Evolutionary conservation across 148 eudicot genomes (phyloP), one percentile per base, ranked within the genome.

Genomic region (Oxyria digyna): DNA sequence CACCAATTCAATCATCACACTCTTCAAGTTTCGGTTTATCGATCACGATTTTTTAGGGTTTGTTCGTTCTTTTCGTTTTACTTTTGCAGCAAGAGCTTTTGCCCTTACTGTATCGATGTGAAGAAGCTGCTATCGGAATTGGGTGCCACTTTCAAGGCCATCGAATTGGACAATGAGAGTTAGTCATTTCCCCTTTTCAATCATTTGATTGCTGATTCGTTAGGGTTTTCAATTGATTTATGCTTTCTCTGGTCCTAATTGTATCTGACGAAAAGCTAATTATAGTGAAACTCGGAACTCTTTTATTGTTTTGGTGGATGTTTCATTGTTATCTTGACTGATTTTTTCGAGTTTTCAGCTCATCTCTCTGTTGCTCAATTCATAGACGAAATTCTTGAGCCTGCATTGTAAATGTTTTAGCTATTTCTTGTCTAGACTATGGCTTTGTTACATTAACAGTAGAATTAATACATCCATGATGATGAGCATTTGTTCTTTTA

Each of bases 81-180:
- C 12, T 15, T 45, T 43, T 68, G 69, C 83, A 90, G 96, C 88
- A 89, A 89, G 67, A 42, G 78, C 3, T 80, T 68, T 76, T 89
- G 96, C 66, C 86, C 78, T 0, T 83, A 26, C 74, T 83, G 86
- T 38, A 72, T 78, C 41, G 50, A 72, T 49, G 80, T 78, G 69
- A 82, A 80, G 80, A 78, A 76, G 62, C 68, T 85, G 73, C 15
- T 85, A 18, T 17, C 78, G 43, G 74, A 78, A 27, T 12, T 83
- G 21, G 78, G 84, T 8, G 83, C 67, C 21, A 11, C 78, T 80
- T 83, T 37, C 78, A 83, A 78, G 71, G 84, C 77, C n/a, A 72
- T 83, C 68, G 86, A 83, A 71, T 76, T 83, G 80, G 81, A 83
- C 68, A 45, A 73, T 40, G 84, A 80, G 72, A 74, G 86, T 83